These are phyloP conservation scores for Metarhizium humberi DNA, from an alignment of 2,329 filamentous ascomycete species.

Conservation along the genomic window DNA sequence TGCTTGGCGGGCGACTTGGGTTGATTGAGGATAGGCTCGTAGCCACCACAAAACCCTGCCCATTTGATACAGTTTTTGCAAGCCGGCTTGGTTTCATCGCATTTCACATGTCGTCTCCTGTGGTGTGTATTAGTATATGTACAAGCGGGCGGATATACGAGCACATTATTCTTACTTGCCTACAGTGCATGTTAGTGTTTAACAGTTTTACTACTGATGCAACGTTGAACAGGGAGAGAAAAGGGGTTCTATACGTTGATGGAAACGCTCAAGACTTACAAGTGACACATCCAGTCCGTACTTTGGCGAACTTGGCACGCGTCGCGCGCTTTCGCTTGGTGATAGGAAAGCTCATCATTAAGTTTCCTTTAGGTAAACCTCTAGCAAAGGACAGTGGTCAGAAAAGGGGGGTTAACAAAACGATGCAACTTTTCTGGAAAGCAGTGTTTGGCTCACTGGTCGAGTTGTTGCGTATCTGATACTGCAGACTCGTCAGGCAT, in stretches of 20 bases:
- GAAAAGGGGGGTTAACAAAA: neutral
- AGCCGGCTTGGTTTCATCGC: constrained; percentile 25
- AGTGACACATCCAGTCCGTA: constrained; percentile 21
- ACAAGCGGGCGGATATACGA: neutral
- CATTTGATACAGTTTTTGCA: constrained; percentile 26
- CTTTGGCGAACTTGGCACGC: constrained; percentile 21
- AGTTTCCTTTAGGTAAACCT: constrained; percentile 1
- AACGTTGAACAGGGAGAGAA: neutral
- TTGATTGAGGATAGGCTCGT: constrained; percentile 9
- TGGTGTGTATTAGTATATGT: constrained; percentile 1
- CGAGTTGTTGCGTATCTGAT: neutral
- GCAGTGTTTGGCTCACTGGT: neutral
- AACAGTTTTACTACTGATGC: neutral
- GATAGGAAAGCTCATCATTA: constrained; percentile 10
- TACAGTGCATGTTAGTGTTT: constrained; percentile 1
- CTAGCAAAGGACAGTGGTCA: neutral
- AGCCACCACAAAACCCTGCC: constrained; percentile 24
- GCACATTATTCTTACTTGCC: constrained; percentile 4
- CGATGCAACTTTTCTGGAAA: too few species aligned
- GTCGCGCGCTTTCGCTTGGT: constrained; percentile 8
- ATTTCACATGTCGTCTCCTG: constrained; percentile 26
- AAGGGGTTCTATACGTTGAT: neutral
- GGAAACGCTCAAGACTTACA: constrained; percentile 15
- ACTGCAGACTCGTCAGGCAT: constrained; percentile 2
- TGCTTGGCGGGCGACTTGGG: neutral